Evolutionary conservation across 345 rosid genomes (phyloP), one percentile per base, ranked within the genome.

Genomic region (Eutrema yunnanense): DNA sequence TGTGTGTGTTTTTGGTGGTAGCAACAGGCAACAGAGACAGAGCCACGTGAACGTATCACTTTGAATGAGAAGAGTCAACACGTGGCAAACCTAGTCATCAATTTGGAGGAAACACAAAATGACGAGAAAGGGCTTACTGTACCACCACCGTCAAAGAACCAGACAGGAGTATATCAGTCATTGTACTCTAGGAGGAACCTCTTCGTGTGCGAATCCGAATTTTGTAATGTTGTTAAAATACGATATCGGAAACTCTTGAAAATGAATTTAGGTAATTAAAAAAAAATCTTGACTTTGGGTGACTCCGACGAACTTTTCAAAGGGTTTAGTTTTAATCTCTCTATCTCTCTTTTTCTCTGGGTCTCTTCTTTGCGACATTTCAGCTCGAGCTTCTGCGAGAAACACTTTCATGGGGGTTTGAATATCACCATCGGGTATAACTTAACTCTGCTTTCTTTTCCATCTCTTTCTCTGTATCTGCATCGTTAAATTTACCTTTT

Each of bases 41-140:
- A 50, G 72, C 80, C 80, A 77, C 80, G 80, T 77, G 80, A 71
- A 71, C 80, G 76, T 71, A 71, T 65, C 68, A 65, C 72, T 64
- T 65, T 59, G 47, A 77, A 26, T 8, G 43, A 57, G 51, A 71
- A 77, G 68, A 36, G 11, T 44, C 76, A 58, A 77, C 80, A 71
- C 80, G 80, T 77, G 76, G 68, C 80, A 66, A 71, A 65, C 80
- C 76, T 58, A 65, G 63, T 71, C 76, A 77, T 71, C 68, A 22
- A 16, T 77, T 65, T 51, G 6, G 33, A 10, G 29, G 5, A 13
- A 65, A 49, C 0, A 1, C 0, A 2, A 52, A 75, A 42, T 58
- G 43, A 77, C 80, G 2, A 37, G 8, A 65, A 51, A 12, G 52
- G 62, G 11, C 49, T 48, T 46, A 0, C 0, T 3, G 3, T 9